These are phyloP conservation scores for Cyclostephanos tholiformis DNA, from an alignment of 108 stramenopile genomes.

Conservation along the genomic window DNA sequence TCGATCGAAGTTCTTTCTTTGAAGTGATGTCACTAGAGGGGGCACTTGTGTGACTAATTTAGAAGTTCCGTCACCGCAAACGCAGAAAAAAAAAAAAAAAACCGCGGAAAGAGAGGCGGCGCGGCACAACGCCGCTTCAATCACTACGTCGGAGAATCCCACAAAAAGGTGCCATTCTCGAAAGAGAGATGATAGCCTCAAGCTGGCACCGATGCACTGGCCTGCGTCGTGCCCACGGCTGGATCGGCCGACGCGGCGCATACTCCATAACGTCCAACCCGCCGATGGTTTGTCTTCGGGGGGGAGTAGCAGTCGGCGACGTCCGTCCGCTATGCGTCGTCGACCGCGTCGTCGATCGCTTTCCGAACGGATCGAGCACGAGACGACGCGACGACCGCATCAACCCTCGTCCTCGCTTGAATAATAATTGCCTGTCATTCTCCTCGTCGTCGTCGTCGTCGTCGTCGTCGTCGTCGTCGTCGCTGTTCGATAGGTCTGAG, in stretches of 20 bases:
- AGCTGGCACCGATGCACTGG: neutral
- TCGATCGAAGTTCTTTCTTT: too few relatives aligned
- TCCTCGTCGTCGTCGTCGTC: constrained; percentile 17
- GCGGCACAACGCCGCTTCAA: too few relatives aligned
- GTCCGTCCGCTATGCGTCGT: too few relatives aligned
- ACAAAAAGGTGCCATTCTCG: neutral
- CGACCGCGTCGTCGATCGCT: too few relatives aligned
- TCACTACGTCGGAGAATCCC: too few relatives aligned
- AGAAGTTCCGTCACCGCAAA: too few relatives aligned
- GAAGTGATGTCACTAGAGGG: too few relatives aligned
- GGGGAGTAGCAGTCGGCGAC: neutral
- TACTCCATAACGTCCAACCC: too few relatives aligned
- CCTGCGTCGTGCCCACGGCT: neutral
- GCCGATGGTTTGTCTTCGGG: too few relatives aligned
- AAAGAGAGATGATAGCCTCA: neutral
- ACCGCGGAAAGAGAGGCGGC: too few relatives aligned
- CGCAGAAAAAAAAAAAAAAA: too few relatives aligned
- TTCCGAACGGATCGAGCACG: neutral
- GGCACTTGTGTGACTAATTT: too few relatives aligned
- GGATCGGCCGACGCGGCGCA: neutral
- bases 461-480: neutral
- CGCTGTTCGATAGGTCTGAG: constrained; percentile 35
- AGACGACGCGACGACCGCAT: neutral
- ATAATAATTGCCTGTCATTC: neutral
- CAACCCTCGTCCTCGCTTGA: neutral